A percentile compares a stretch with the other conserved stretches of the same genome.
Conservation (phyloP, 148 eudicot species). For the Rhododendron mucronatum region DNA sequence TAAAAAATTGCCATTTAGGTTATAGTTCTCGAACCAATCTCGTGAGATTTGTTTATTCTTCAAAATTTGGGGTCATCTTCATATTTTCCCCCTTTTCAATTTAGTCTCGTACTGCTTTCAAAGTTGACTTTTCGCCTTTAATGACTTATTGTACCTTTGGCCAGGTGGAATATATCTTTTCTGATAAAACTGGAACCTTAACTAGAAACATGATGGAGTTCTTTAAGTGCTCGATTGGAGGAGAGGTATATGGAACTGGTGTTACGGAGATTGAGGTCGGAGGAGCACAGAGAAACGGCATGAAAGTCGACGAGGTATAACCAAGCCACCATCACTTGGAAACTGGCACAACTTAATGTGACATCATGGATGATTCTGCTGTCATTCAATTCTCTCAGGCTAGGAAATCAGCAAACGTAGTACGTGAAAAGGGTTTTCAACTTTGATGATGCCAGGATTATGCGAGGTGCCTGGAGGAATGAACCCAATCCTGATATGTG, state of each 20-base stretch:
- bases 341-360: neutral
- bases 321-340: neutral
- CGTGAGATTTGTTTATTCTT: neutral
- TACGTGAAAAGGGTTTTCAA: conserved; percentile 91
- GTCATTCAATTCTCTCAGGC: conserved; percentile 29
- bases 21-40: neutral
- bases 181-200: conserved; percentile 95
- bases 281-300: conserved; percentile 66
- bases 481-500: conserved; percentile 88
- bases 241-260: conserved; percentile 91
- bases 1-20: conserved; percentile 22
- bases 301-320: conserved; percentile 51
- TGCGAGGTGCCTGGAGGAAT: conserved; percentile 98
- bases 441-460: conserved; percentile 84
- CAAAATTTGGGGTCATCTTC: neutral
- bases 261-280: conserved; percentile 90
- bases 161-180: conserved; percentile 97
- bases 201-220: conserved; percentile 98
- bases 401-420: conserved; percentile 45
- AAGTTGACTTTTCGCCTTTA: neutral
- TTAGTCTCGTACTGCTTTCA: neutral
- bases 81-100: neutral
- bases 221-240: conserved; percentile 96
- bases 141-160: conserved; percentile 1
- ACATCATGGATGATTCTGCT: neutral